phyloP scores from a whole-genome alignment of 805 yeast species.

The Priceomyces haplophilus region DNA sequence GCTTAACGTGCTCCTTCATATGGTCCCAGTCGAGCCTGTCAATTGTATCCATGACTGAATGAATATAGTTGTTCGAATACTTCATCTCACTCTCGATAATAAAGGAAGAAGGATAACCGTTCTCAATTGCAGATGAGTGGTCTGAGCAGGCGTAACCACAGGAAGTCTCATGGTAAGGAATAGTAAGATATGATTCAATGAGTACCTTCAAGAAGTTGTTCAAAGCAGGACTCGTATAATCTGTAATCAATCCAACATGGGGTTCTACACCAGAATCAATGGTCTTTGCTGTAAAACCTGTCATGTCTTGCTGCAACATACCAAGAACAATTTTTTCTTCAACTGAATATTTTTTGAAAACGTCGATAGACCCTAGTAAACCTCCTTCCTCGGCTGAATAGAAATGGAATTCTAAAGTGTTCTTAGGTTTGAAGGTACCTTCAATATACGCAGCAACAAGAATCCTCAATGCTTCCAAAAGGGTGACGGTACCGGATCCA shows the following conservation, averaged over 20 bases:
- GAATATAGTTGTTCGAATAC: constrained; percentile 66
- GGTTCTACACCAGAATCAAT: constrained; percentile 51
- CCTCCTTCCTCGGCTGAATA: constrained; percentile 97
- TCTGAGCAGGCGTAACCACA: constrained; percentile 96
- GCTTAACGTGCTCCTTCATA: constrained; percentile 74
- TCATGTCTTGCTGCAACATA: constrained; percentile 94
- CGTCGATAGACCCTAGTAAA: constrained; percentile 76
- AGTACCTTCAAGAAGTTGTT: constrained; percentile 61
- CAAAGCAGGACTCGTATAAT: constrained; percentile 55
- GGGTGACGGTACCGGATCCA: constrained; percentile 82
- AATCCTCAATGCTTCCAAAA: constrained; percentile 70
- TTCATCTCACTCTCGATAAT: constrained; percentile 74
- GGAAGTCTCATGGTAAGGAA: constrained; percentile 67
- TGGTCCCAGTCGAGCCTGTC: constrained; percentile 78
- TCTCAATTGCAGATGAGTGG: constrained; percentile 79
- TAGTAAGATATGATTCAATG: constrained; percentile 58
- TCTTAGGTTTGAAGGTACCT: constrained; percentile 50
- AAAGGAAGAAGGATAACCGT: constrained; percentile 82
- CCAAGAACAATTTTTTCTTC: constrained; percentile 58
- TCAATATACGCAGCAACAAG: constrained; percentile 37
- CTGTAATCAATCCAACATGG: constrained; percentile 77
- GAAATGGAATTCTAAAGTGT: constrained; percentile 88
- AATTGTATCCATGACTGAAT: constrained; percentile 73
- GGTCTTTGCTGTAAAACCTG: constrained; percentile 65
- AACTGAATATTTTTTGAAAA: constrained; percentile 55